Evolutionary conservation across 2,329 filamentous ascomycete species (phyloP), one percentile per base, ranked within the genome.

Genomic region (Curvularia sp.): DNA sequence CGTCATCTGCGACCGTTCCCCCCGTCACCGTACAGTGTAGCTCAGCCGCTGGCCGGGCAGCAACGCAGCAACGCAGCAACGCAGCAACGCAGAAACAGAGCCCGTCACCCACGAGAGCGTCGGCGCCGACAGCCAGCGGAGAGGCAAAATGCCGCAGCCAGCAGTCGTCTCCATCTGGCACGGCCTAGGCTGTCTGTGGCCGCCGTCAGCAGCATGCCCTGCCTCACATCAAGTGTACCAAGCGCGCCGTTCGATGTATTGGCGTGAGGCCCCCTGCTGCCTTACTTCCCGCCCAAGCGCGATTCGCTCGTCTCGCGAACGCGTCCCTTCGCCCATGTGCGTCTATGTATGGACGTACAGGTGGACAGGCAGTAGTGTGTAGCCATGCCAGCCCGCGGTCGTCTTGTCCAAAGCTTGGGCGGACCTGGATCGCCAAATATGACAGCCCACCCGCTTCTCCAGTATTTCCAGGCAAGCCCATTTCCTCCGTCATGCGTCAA

Each of bases 81-180:
- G 15, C 30, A n/a, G 32, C 7, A 15, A 46, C 23, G 42, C 21
- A 13, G 8, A 46, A 19, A 6, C 12, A 25, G 8, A 25, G 13
- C 42, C 27, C 19, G 55, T 48, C 49, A 32, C 23, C 30, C 32
- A 41, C 30, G 38, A 21, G 47, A 51, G 28, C 19, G 30, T n/a
- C n/a, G n/a, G n/a, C 30, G 46, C 23, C 27, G 39, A 19, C 30
- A 39, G 19, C 38, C 18, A 39, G 6, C n/a, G n/a, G 19, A 6
- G 19, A 23, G 30, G 46, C 42, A 64, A 68, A 68, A 68, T 67
- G 57, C 65, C 67, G 67, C 55, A 58, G 27, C 39, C 30, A 27
- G 34, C 39, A 23, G 6, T 19, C 36, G 36, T 52, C 36, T 53
- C 43, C 25, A 52, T 23, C 36, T 48, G 59, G 57, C 46, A 12